phyloP scores from a whole-genome alignment of 257 asterid species.

The Solanum paucissectum region DNA sequence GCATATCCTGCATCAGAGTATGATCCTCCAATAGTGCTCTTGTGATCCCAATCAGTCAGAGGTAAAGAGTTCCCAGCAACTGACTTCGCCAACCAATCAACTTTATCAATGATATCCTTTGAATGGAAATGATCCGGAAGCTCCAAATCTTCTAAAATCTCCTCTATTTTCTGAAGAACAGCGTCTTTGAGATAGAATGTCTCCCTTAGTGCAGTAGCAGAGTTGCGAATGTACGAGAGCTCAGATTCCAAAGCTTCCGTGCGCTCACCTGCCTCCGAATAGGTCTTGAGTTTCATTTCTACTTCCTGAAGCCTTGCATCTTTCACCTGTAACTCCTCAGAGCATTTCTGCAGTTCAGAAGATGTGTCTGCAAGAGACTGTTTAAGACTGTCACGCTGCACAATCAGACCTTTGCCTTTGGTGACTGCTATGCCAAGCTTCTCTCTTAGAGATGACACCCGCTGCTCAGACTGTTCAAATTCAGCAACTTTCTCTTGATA shows the following conservation, averaged over 20 bases:
- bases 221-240: slow-evolving; percentile 93
- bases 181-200: slow-evolving; percentile 97
- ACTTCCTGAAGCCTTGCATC: slow-evolving; percentile 72
- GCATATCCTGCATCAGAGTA: slow-evolving; percentile 51
- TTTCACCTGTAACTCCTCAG: slow-evolving; percentile 64
- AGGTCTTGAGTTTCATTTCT: slow-evolving; percentile 70
- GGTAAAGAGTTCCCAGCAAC: slow-evolving; percentile 44
- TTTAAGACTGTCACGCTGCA: slow-evolving; percentile 89
- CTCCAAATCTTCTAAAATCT: slow-evolving; percentile 90
- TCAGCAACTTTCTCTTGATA: slow-evolving; percentile 58
- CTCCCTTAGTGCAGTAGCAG: slow-evolving; percentile 91
- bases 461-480: slow-evolving; percentile 86
- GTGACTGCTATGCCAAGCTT: slow-evolving; percentile 93
- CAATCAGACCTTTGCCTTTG: slow-evolving; percentile 90
- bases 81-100: slow-evolving; percentile 85
- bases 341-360: slow-evolving; percentile 60
- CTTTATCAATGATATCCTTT: slow-evolving; percentile 70
- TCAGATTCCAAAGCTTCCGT: slow-evolving; percentile 98
- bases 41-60: slow-evolving; percentile 56
- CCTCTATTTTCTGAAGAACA: slow-evolving; percentile 90
- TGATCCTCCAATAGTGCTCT: slow-evolving; percentile 48
- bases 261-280: slow-evolving; percentile 95
- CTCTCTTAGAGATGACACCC: slow-evolving; percentile 85
- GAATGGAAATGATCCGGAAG: slow-evolving; percentile 89
- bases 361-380: slow-evolving; percentile 76